These are phyloP conservation scores for Physaria fendleri DNA, from an alignment of 345 rosid genomes.

Conservation along the genomic window DNA sequence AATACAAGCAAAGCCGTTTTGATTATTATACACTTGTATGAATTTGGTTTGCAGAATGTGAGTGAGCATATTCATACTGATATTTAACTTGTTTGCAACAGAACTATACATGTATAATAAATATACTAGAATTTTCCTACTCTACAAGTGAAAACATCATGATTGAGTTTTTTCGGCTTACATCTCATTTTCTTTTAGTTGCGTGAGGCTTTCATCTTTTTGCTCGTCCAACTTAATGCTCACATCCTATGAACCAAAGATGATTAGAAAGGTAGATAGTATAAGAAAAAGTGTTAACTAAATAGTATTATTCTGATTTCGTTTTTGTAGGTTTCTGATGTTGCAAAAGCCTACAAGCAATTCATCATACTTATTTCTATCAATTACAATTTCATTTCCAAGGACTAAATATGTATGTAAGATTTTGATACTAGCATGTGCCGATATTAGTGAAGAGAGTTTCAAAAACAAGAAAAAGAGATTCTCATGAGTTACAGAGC, in stretches of 20 bases:
- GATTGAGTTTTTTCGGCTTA: constrained; percentile 32
- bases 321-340: background rate
- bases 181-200: constrained; percentile 93
- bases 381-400: background rate
- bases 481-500: background rate
- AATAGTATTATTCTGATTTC: background rate
- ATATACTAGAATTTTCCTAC: background rate
- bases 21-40: background rate
- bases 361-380: background rate
- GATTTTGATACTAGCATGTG: background rate
- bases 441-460: background rate
- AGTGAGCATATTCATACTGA: background rate
- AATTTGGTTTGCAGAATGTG: background rate
- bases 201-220: constrained; percentile 73
- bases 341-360: background rate
- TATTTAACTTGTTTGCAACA: background rate
- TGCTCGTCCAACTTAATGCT: constrained; percentile 82
- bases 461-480: background rate
- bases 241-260: constrained; percentile 57
- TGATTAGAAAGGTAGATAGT: background rate
- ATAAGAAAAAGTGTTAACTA: background rate
- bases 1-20: background rate
- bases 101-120: background rate
- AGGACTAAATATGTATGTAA: background rate
- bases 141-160: background rate